A percentile compares a stretch with the other conserved stretches of the same genome.
phyloP scores from a whole-genome alignment of 2,329 filamentous ascomycete species.

The Xylariaceae sp. region DNA sequence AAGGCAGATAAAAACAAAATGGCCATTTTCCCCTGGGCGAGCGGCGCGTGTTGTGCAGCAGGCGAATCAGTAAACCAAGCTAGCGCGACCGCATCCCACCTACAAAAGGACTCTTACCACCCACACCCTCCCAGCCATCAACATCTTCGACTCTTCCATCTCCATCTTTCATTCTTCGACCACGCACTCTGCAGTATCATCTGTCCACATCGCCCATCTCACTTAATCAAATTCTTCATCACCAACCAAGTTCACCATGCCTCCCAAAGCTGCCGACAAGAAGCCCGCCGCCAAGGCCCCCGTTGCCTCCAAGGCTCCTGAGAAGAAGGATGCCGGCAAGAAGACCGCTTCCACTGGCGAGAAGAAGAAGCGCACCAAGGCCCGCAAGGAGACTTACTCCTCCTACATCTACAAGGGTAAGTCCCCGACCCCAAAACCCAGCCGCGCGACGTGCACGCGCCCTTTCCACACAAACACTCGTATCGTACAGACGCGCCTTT shows the following conservation, averaged over 20 bases:
- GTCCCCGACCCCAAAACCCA: conserved; percentile 25
- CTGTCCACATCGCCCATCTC: conserved; percentile 20
- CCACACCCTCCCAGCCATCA: conserved; percentile 43
- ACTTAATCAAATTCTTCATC: conserved; percentile 19
- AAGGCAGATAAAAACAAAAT: conserved; percentile 16
- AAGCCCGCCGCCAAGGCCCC: conserved; percentile 98
- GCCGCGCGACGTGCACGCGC: neutral
- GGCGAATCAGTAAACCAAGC: conserved; percentile 55
- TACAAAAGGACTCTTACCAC: conserved; percentile 59
- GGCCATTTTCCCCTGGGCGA: conserved; percentile 3
- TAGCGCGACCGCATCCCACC: conserved; percentile 50
- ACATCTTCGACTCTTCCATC: conserved; percentile 39
- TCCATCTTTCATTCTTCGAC: conserved; percentile 32
- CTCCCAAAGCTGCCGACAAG: conserved; percentile 97
- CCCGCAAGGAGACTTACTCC: conserved; percentile 99
- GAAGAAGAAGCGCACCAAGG: conserved; percentile 99
- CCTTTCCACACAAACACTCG: conserved; percentile 5
- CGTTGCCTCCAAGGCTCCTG: conserved; percentile 63
- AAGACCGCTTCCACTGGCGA: conserved; percentile 95
- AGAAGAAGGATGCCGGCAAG: conserved; percentile 99
- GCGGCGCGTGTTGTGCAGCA: conserved; percentile 3
- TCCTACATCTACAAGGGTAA: conserved; percentile 99
- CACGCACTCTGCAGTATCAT: conserved; percentile 22
- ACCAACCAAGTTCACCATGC: conserved; percentile 62
- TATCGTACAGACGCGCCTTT: conserved; percentile 7